These are phyloP conservation scores for Grigorovia yakushimaensis DNA, from an alignment of 805 yeast species.

Conservation along the genomic window DNA sequence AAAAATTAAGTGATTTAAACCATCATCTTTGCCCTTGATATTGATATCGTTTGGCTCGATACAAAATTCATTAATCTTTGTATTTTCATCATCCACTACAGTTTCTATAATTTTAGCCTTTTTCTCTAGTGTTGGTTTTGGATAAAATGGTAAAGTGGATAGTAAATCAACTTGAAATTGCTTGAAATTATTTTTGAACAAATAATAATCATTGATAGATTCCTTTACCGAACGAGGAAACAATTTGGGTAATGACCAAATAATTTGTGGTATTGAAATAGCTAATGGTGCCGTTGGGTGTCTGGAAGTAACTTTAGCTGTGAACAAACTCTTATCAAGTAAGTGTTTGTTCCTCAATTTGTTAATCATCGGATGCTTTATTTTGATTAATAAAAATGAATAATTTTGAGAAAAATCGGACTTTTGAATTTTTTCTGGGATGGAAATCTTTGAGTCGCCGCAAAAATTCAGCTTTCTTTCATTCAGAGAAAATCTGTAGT, in stretches of 20 bases:
- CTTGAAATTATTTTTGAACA: not conserved
- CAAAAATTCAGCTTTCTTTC: too few species aligned
- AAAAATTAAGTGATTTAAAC: constrained; percentile 34
- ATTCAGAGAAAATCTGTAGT: too few species aligned
- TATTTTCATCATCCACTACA: not conserved
- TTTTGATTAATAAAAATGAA: not conserved
- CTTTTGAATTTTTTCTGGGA: not conserved
- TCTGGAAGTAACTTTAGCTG: not conserved
- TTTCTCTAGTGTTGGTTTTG: not conserved
- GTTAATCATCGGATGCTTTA: not conserved
- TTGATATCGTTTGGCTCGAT: not conserved
- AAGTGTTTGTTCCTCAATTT: not conserved
- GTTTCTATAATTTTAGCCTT: not conserved
- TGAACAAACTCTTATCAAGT: not conserved
- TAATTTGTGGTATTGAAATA: not conserved
- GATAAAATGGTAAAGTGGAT: constrained; percentile 1
- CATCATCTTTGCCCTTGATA: not conserved
- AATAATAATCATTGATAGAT: not conserved
- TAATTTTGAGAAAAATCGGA: not conserved
- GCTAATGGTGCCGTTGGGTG: constrained; percentile 1
- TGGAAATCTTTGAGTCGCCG: not conserved
- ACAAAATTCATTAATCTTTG: constrained; percentile 1
- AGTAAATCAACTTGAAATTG: not conserved
- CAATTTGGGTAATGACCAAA: not conserved
- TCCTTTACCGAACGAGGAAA: not conserved